phyloP scores from a whole-genome alignment of 75 land plant species.

The Pinus tabuliformis region DNA sequence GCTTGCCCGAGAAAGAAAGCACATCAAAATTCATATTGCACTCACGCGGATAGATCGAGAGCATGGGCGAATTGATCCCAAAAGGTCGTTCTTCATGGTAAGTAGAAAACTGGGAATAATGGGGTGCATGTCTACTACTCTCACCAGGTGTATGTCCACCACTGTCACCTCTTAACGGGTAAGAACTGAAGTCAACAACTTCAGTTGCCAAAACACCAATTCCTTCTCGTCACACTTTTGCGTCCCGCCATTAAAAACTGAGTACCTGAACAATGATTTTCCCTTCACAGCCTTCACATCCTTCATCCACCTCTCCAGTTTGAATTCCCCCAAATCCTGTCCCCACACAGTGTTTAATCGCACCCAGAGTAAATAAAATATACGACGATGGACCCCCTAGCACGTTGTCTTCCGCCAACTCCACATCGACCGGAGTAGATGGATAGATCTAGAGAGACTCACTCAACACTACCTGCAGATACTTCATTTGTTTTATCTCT shows the following conservation, averaged over 20 bases:
- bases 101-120: too few species aligned
- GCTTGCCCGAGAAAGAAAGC: too few species aligned
- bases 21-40: too few species aligned
- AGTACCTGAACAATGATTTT: conserved; percentile 12
- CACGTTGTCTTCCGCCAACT: conserved; percentile 28
- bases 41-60: too few species aligned
- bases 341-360: conserved; percentile 69
- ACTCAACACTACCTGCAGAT: conserved; percentile 54
- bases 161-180: too few species aligned
- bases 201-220: conserved; percentile 26
- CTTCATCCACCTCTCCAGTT: conserved; percentile 55
- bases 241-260: conserved; percentile 37
- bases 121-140: too few species aligned
- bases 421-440: conserved; percentile 67
- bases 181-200: too few species aligned
- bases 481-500: conserved; percentile 38
- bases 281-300: conserved; percentile 4
- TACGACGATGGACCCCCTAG: conserved; percentile 50
- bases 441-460: conserved; percentile 81
- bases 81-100: too few species aligned
- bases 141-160: too few species aligned
- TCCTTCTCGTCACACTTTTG: conserved; percentile 40
- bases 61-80: too few species aligned
- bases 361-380: conserved; percentile 74
- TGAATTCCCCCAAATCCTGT: conserved; percentile 42